Evolutionary conservation across 257 asterid genomes (phyloP).

Genomic region (Mitragyna speciosa): DNA sequence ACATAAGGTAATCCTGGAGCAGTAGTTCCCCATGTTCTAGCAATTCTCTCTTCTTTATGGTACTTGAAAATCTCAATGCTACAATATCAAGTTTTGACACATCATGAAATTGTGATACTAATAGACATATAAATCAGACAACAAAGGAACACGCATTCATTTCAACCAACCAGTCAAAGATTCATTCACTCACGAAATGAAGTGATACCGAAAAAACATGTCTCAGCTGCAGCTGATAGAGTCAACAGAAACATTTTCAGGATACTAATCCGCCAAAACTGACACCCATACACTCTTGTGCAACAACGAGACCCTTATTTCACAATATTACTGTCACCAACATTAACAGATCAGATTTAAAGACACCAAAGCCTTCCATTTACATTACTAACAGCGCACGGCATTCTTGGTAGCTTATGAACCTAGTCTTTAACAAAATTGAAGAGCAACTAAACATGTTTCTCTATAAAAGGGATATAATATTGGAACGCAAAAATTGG

Average conservation of each 20-base stretch:
- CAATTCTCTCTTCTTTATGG: slow-evolving; percentile 83
- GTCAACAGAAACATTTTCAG: not conserved
- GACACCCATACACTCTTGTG: not conserved
- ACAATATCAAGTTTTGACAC: slow-evolving; percentile 6
- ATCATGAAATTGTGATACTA: not conserved
- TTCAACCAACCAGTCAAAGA: not conserved
- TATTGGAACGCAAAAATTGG: not conserved
- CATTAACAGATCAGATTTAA: not conserved
- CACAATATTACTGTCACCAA: not conserved
- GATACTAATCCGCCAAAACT: not conserved
- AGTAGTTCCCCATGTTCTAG: slow-evolving; percentile 87
- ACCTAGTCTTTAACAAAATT: not conserved
- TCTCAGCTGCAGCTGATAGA: not conserved
- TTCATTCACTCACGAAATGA: not conserved
- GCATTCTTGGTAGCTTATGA: not conserved
- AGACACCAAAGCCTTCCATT: too few relatives aligned
- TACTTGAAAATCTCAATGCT: slow-evolving; percentile 82
- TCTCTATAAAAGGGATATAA: not conserved
- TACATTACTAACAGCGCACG: not conserved
- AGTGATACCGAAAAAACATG: not conserved
- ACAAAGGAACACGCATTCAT: not conserved
- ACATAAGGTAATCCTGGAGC: slow-evolving; percentile 85
- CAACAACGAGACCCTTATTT: not conserved
- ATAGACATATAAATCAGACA: slow-evolving; percentile 1
- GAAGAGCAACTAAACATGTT: not conserved